A percentile compares a stretch with the other conserved stretches of the same genome.
Conservation (phyloP, 1,284 basidiomycete genomes). For the Heterobasidion irregulare region DNA sequence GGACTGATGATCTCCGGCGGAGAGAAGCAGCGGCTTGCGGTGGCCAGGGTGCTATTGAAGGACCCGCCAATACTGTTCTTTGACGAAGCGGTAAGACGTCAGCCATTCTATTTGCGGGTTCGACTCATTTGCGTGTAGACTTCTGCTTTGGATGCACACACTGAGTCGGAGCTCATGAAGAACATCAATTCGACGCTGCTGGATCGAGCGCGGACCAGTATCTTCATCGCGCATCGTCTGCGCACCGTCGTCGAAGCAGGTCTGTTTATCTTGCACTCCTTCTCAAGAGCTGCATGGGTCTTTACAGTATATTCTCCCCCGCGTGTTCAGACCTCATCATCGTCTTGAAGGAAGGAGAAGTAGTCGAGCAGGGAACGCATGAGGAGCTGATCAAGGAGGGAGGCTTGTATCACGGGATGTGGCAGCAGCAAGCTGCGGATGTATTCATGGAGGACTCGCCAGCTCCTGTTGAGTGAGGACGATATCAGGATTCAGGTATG, state of each 20-base stretch:
- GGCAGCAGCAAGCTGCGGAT: constrained; percentile 66
- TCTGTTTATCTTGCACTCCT: constrained; percentile 23
- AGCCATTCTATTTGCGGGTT: background rate
- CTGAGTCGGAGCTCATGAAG: constrained; percentile 91
- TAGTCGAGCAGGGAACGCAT: constrained; percentile 90
- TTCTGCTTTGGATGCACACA: constrained; percentile 90
- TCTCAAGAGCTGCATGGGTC: constrained; percentile 4
- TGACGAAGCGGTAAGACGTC: constrained; percentile 80
- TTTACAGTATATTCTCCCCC: background rate
- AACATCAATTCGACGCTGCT: constrained; percentile 83
- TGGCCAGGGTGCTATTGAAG: constrained; percentile 88
- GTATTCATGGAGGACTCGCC: constrained; percentile 11
- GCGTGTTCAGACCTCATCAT: constrained; percentile 69
- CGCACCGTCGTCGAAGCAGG: constrained; percentile 88
- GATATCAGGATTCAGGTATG: too few relatives aligned
- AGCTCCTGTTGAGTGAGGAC: background rate
- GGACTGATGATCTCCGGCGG: constrained; percentile 98
- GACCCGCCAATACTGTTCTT: constrained; percentile 95
- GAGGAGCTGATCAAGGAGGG: constrained; percentile 66
- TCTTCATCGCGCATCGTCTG: constrained; percentile 92
- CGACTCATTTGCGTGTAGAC: constrained; percentile 44
- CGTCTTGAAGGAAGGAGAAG: constrained; percentile 78
- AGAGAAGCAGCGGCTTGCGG: constrained; percentile 94
- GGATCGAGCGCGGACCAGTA: constrained; percentile 78
- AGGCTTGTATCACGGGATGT: constrained; percentile 82